Base-by-base conservation (phyloP, 2,329 filamentous ascomycete species). In the Cytospora paraplurivora region DNA sequence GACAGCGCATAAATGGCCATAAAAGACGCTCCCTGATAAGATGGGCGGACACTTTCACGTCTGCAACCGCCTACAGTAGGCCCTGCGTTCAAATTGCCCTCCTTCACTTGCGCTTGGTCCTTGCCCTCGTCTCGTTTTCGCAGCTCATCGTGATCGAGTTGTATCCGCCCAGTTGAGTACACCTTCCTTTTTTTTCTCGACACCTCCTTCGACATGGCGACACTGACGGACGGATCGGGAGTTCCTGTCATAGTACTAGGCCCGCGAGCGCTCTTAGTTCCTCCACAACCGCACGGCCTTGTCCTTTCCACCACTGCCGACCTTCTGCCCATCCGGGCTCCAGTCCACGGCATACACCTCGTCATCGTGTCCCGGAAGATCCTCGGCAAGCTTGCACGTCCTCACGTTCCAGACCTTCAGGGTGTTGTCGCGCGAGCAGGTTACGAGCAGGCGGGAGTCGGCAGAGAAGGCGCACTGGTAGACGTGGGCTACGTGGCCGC, bases 261-360 rank as follows among this genome's bases (percentile, higher is more conserved):
- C 11, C 21, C 34, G 27, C 34, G 32, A 1, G 17, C 33, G 34
- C 41, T 32, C 56, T 72, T 77, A 89, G 73, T 88, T 86, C 69
- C 85, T 81, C 87, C 87, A 90, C 50, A 88, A 75, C 68, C 86
- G 79, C 21, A 90, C 85, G 2, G 86, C 86, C 75, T 96, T 97
- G 76, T 99, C 95, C 74, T 94, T 94, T 11, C 95, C 95, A 61
- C 93, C 95, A 74, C 93, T 97, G 19, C 88, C 93, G 17, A 98
- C 93, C 70, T 88, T 88, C 69, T 92, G 85, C 10, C 95, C 95
- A 74, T 97, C 93, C 0, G 92, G 89, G 69, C 91, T 93, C 95
- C 94, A 98, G 74, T 98, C 94, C 13, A 97, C 88, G 0, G 93
- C 92, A 75, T 93, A 97, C 0, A 97, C 93, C 75, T 97, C 92